Evolutionary conservation across 177 flowering plant genomes (phyloP), one percentile per base, ranked within the genome.

Genomic region (Tripterygium wilfordii): DNA sequence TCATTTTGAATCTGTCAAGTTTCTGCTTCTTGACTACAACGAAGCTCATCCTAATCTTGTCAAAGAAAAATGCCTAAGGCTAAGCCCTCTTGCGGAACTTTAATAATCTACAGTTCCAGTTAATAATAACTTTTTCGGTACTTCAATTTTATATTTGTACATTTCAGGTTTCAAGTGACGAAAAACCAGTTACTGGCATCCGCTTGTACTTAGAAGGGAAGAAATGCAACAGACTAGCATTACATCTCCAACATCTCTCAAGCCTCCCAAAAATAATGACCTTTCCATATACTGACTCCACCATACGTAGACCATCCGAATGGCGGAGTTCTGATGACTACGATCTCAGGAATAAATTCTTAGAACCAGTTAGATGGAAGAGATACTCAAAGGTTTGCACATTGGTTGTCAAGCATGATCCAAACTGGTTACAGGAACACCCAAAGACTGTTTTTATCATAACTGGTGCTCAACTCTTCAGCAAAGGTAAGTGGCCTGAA

Each of bases 251-350:
- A 35, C 97, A 89, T 56, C 84, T 89, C 23, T 74, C 95, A 8
- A 82, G 81, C 56, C 63, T 68, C 24, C 97, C 97, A 10, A 72
- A 62, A 23, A 54, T 68, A 3, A 72, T 89, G 65, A 60, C 61
- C 38, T 56, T 57, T 12, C 28, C 62, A 20, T 30, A 58, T 25
- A 42, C 36, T 16, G 47, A 38, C 13, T 28, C 50, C 32, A 19
- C 57, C 38, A 38, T 33, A 3, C n/a, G 37, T 23, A 58, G 41
- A 31, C 66, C 67, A 37, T 61, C 56, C 31, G 72, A 56, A 18
- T 89, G 97, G 97, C 72, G 77, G 24, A 92, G 92, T 9, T 80
- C 92, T 45, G 95, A 89, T 42, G 85, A 83, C 10, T 57, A 42
- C 22, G 71, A 57, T 19, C 50, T 49, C 2, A 43, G 43, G 35